Conservation (phyloP, 1,139 yeast genomes). For the Wickerhamiella pararugosa region DNA sequence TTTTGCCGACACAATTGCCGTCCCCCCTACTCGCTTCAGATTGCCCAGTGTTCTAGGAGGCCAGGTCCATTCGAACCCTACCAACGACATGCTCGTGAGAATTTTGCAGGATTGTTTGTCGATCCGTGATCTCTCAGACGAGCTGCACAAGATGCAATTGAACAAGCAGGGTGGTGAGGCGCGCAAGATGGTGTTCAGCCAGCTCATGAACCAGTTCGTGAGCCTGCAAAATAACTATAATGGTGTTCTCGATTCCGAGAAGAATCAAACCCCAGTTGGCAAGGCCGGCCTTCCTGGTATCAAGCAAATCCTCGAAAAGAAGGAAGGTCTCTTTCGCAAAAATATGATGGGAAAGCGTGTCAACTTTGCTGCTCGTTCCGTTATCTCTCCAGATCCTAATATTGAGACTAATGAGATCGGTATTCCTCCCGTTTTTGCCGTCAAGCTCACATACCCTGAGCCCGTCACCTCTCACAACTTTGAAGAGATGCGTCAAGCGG, state of each 20-base stretch:
- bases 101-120: conserved; percentile 64
- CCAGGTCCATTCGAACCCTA: conserved; percentile 86
- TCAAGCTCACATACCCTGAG: conserved; percentile 90
- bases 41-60: conserved; percentile 95
- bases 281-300: conserved; percentile 79
- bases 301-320: conserved; percentile 95
- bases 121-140: conserved; percentile 81
- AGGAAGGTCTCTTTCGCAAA: conserved; percentile 95
- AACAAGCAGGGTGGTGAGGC: conserved; percentile 58
- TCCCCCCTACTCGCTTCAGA: conserved; percentile 94
- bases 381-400: conserved; percentile 97
- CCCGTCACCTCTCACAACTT: conserved; percentile 94
- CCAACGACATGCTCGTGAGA: conserved; percentile 73
- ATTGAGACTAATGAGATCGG: conserved; percentile 94
- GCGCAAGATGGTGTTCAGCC: conserved; percentile 63
- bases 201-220: conserved; percentile 90
- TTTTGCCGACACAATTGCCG: conserved; percentile 73
- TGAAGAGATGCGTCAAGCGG: conserved; percentile 83
- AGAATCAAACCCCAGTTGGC: conserved; percentile 53
- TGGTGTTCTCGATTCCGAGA: conserved; percentile 82
- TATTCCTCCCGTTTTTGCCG: conserved; percentile 97
- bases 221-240: conserved; percentile 91
- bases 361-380: conserved; percentile 96
- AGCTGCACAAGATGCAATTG: conserved; percentile 27
- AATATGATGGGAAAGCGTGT: conserved; percentile 99